phyloP scores from a whole-genome alignment of 2,329 filamentous ascomycete genomes.

The Fusarium tjaetaba region DNA sequence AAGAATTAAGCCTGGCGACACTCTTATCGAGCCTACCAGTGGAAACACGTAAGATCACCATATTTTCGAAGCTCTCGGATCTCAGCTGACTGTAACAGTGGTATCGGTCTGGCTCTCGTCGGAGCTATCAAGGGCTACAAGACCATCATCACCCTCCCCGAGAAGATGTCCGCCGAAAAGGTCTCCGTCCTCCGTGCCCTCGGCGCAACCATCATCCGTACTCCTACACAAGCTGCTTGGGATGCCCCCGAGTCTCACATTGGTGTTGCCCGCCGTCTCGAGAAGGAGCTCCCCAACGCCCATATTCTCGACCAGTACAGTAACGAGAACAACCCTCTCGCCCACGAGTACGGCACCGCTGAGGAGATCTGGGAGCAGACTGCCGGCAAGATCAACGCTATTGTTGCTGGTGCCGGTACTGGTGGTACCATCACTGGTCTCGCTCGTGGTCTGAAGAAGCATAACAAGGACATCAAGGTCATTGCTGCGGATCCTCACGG shows the following conservation, averaged over 20 bases:
- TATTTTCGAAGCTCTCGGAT: background rate
- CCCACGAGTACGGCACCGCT: slow-evolving; percentile 93
- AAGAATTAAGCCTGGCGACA: slow-evolving; percentile 96
- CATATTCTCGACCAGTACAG: slow-evolving; percentile 98
- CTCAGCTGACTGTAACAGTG: slow-evolving; percentile 52
- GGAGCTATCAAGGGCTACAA: slow-evolving; percentile 97
- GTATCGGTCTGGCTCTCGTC: slow-evolving; percentile 93
- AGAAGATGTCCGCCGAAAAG: slow-evolving; percentile 99
- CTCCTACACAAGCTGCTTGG: slow-evolving; percentile 93
- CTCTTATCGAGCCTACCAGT: slow-evolving; percentile 96
- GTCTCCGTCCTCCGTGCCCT: slow-evolving; percentile 93
- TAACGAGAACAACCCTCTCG: slow-evolving; percentile 89
- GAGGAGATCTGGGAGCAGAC: slow-evolving; percentile 97
- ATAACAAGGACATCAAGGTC: slow-evolving; percentile 85
- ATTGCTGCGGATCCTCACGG: slow-evolving; percentile 93
- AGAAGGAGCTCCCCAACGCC: slow-evolving; percentile 96
- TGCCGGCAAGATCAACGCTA: slow-evolving; percentile 79
- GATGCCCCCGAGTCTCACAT: slow-evolving; percentile 97
- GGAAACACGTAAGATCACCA: slow-evolving; percentile 77
- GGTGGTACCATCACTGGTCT: slow-evolving; percentile 95
- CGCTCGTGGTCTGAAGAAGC: slow-evolving; percentile 84
- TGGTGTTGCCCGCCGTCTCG: slow-evolving; percentile 86
- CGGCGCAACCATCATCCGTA: slow-evolving; percentile 96
- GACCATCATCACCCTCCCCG: slow-evolving; percentile 97
- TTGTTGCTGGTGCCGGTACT: slow-evolving; percentile 93